Evolutionary conservation across 768 basidiomycete genomes (phyloP).

Genomic region (Podaxis rugospora): DNA sequence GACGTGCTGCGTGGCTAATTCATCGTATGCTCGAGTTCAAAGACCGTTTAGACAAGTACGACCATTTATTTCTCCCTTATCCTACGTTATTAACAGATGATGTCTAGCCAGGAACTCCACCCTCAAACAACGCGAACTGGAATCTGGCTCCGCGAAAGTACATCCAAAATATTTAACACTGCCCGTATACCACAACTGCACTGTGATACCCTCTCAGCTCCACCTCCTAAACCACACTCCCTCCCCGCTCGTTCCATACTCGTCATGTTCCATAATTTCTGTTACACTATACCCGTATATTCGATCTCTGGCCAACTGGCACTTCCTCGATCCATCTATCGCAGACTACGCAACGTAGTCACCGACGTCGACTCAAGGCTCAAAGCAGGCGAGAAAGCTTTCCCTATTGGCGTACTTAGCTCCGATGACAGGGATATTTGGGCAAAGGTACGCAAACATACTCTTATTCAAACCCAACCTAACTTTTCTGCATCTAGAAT

Average conservation of each 20-base stretch:
- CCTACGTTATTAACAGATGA: neutral
- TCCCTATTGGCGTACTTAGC: conserved; percentile 67
- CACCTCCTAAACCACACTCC: conserved; percentile 34
- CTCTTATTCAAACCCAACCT: neutral
- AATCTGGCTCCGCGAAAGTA: conserved; percentile 59
- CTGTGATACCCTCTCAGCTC: conserved; percentile 61
- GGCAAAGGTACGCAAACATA: conserved; percentile 54
- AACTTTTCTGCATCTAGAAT: conserved; percentile 43
- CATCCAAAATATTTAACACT: conserved; percentile 67
- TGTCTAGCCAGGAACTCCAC: conserved; percentile 58
- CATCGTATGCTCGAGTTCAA: conserved; percentile 73
- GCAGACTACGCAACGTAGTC: conserved; percentile 39
- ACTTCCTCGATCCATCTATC: conserved; percentile 36
- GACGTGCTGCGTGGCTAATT: conserved; percentile 79
- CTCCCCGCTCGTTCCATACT: conserved; percentile 55
- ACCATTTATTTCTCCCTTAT: conserved; percentile 11
- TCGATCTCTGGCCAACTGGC: conserved; percentile 32
- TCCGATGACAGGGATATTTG: conserved; percentile 81
- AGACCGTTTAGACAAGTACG: conserved; percentile 57
- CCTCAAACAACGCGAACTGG: conserved; percentile 70
- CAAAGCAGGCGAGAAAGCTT: conserved; percentile 48
- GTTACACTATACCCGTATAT: conserved; percentile 72
- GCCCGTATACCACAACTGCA: conserved; percentile 66
- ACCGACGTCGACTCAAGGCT: conserved; percentile 55
- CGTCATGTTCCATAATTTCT: conserved; percentile 73